Percentiles rank a stretch among this genome's conserved stretches.
phyloP scores from a whole-genome alignment of 2,329 filamentous ascomycete species.

The Verticillium nubilum region DNA sequence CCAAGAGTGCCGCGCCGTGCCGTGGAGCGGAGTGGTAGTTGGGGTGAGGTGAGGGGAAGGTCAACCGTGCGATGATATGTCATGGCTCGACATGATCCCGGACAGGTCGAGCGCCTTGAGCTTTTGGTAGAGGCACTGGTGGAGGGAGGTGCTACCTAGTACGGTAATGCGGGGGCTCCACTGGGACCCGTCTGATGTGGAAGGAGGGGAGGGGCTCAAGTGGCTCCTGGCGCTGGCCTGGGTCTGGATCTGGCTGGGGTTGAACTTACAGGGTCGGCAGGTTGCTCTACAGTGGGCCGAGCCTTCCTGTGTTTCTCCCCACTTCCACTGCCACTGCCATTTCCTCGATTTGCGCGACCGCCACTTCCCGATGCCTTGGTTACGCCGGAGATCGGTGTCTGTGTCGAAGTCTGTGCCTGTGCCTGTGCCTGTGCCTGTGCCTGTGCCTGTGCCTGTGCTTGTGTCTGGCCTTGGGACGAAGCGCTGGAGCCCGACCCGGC shows the following conservation, averaged over 20 bases:
- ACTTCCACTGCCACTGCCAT: neutral
- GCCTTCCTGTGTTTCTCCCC: neutral
- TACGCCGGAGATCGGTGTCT: neutral
- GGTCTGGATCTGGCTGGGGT: neutral
- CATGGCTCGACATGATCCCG: neutral
- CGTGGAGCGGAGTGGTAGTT: neutral
- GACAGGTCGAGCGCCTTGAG: no score
- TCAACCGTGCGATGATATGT: neutral
- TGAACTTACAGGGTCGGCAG: neutral
- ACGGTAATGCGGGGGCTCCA: neutral
- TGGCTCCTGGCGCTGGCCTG: neutral
- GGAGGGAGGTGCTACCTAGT: neutral
- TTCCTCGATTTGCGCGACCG: neutral
- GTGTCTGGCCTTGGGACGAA: neutral
- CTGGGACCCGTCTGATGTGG: neutral
- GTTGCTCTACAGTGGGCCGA: neutral
- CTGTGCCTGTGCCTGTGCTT: slow-evolving; percentile 1
- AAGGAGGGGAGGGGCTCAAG: neutral
- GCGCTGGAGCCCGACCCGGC: neutral
- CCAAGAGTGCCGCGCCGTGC: neutral
- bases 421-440: neutral
- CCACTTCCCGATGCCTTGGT: neutral
- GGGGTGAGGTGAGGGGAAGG: neutral
- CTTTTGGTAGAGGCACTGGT: neutral
- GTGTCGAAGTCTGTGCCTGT: neutral